Evolutionary conservation across 345 rosid genomes (phyloP).

Genomic region (Excoecaria cochinchinensis): DNA sequence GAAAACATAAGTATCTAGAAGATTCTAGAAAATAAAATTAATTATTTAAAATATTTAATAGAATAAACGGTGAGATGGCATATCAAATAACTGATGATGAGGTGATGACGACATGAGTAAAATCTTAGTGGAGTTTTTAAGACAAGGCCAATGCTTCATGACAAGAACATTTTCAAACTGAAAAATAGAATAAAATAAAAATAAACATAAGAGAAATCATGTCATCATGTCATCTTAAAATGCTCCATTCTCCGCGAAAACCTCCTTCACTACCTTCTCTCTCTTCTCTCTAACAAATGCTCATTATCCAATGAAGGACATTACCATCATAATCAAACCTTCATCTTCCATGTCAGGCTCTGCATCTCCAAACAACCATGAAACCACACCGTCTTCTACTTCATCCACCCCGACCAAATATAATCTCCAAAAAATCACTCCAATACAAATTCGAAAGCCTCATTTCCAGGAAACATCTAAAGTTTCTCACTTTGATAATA

Average conservation of each 20-base stretch:
- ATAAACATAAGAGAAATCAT: too few species aligned
- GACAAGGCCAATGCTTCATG: too few species aligned
- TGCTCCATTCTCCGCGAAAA: slow-evolving; percentile 60
- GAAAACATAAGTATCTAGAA: too few species aligned
- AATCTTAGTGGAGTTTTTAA: too few species aligned
- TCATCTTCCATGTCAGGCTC: slow-evolving; percentile 29
- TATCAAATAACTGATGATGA: too few species aligned
- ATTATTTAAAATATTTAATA: too few species aligned
- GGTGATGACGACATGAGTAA: too few species aligned
- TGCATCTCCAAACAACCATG: background rate
- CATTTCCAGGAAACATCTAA: background rate
- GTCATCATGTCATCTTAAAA: slow-evolving; percentile 28
- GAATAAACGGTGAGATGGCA: too few species aligned
- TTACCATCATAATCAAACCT: background rate
- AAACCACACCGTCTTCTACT: slow-evolving; percentile 18
- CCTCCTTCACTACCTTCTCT: slow-evolving; percentile 26
- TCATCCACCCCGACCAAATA: slow-evolving; percentile 16
- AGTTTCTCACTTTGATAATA: slow-evolving; percentile 3
- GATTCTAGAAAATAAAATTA: too few species aligned
- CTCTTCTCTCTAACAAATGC: background rate
- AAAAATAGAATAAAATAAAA: too few species aligned
- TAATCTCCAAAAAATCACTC: slow-evolving; percentile 71
- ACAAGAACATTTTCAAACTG: too few species aligned
- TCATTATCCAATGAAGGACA: slow-evolving; percentile 14
- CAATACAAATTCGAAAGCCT: slow-evolving; percentile 38